Evolutionary conservation across 306 rosid genomes (phyloP), one percentile per base, ranked within the genome.

Genomic region (Abrus pulchellus): DNA sequence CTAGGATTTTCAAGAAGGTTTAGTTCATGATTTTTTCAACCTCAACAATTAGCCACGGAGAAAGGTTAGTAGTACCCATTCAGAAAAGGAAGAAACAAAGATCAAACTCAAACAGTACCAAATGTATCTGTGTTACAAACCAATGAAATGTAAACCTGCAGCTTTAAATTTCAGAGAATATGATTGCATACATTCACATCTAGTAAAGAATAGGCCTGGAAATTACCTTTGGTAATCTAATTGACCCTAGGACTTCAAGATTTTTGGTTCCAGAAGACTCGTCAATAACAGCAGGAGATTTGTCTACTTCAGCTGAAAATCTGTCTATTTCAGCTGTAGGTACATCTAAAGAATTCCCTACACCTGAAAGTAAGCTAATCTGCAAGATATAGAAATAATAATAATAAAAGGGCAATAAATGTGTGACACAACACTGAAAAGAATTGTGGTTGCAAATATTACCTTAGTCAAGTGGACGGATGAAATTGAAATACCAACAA

Each of bases 401-500:
- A 79, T 49, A 68, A 64, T 77, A 88, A 57, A 74, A 74, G 84
- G 74, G 83, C 48, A 65, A 77, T 70, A 62, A 50, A 20, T 33
- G 61, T 13, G 59, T 54, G 56, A 78, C 41, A 55, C 65, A 45
- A 61, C 41, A 68, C 14, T 43, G 12, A 43, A 7, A 43, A 81
- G 29, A 74, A 14, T 36, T 53, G 85, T 7, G 49, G 57, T 63
- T 60, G 33, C 12, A 71, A 64, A 72, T 40, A 81, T 73, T 87
- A 96, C 98, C 98, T 89, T 91, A 38, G 49, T 83, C 70, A 93
- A 77, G 83, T 92, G 87, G 28, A 68, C 54, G 9, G 90, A 66
- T 61, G 94, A 94, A 83, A 93, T 63, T 43, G 98, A 92, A 83
- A 88, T 80, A 44, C 99, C 99, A 78, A 93, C 49, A 78, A 89